These are phyloP conservation scores for Fomitopsis palustris DNA, from an alignment of 1,284 basidiomycete genomes.

Conservation along the genomic window DNA sequence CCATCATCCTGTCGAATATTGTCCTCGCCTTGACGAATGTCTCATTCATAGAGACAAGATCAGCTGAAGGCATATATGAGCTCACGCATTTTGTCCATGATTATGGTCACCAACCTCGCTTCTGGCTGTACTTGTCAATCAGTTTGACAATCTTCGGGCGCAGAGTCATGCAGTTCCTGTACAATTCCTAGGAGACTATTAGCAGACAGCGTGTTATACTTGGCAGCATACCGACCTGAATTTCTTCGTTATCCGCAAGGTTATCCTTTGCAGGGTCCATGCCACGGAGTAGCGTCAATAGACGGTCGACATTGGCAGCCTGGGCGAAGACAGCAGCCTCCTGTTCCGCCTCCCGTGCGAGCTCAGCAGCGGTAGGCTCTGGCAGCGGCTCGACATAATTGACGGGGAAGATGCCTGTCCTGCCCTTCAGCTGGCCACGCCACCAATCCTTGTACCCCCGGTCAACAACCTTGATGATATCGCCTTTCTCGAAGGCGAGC, in stretches of 20 bases:
- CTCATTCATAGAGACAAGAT: slow-evolving; percentile 88
- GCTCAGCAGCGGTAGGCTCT: slow-evolving; percentile 77
- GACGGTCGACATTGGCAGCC: slow-evolving; percentile 83
- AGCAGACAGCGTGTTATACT: not conserved
- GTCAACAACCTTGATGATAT: slow-evolving; percentile 95
- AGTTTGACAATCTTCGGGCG: slow-evolving; percentile 94
- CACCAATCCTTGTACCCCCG: slow-evolving; percentile 98
- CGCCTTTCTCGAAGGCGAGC: slow-evolving; percentile 89
- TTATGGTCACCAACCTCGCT: slow-evolving; percentile 54
- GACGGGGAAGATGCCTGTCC: slow-evolving; percentile 97
- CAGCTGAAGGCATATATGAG: slow-evolving; percentile 46
- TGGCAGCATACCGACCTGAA: slow-evolving; percentile 56
- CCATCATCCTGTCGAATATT: slow-evolving; percentile 90
- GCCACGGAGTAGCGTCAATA: slow-evolving; percentile 77
- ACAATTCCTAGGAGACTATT: slow-evolving; percentile 67
- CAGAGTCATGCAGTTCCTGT: slow-evolving; percentile 84
- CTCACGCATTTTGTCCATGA: not conserved
- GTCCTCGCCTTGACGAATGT: slow-evolving; percentile 80
- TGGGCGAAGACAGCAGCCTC: slow-evolving; percentile 87
- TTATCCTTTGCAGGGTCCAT: slow-evolving; percentile 82
- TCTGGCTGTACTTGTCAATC: slow-evolving; percentile 97
- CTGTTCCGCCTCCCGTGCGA: slow-evolving; percentile 83
- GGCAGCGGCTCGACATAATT: slow-evolving; percentile 96
- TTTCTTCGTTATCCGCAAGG: slow-evolving; percentile 91
- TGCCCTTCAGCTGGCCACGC: slow-evolving; percentile 89